Base-by-base conservation (phyloP, 139 green algal species). In the Closterium sp. region DNA sequence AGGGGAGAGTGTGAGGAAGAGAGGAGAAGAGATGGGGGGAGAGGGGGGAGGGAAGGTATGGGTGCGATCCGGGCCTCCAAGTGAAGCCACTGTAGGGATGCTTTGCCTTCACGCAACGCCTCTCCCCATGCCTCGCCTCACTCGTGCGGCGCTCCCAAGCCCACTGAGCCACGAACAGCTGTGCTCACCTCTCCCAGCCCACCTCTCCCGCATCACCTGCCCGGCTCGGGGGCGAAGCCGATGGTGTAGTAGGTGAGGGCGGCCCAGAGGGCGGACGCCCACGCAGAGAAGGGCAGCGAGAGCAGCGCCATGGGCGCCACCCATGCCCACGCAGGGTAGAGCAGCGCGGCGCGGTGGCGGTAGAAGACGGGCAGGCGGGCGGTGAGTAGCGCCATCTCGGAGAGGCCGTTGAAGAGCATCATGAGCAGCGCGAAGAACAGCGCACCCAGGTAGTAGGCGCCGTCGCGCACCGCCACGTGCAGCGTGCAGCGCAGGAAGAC, bases 271-370 rank as follows among this genome's bases (percentile, higher is more conserved):
- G 94, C 81, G 23, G 93, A 85, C 76, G 96, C 83, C 55, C 92
- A 97, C 4, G 96, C 43, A 0, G 95, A 93, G 88, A 96, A 98
- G 91, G 98, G 97, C 86, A 93, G 66, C 86, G 94, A 94, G 92
- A 66, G 43, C 43, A 66, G 43, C 43, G 19, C 43, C 43, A 66
- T 66, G 9, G 43, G 43, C 6, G 21, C 43, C 43, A 25, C 43
- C 43, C 43, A 97, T 3, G 89, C 90, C 86, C 89, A 95, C 7
- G 96, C 43, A 0, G 96, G 93, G 88, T 96, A 98, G 90, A 98
- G 97, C 85, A 93, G 64, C 86, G 94, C 93, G 92, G 97, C 93
- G 9, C 96, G 93, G 88, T 98, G 97, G 94, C 97, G 97, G 95
- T 95, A 98, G 91, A 96, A 98, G 28, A 98, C 84, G 33, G 83